A percentile compares a stretch with the other conserved stretches of the same genome.
phyloP scores from a whole-genome alignment of 106 monocot genomes.

The Narthecium ossifragum region DNA sequence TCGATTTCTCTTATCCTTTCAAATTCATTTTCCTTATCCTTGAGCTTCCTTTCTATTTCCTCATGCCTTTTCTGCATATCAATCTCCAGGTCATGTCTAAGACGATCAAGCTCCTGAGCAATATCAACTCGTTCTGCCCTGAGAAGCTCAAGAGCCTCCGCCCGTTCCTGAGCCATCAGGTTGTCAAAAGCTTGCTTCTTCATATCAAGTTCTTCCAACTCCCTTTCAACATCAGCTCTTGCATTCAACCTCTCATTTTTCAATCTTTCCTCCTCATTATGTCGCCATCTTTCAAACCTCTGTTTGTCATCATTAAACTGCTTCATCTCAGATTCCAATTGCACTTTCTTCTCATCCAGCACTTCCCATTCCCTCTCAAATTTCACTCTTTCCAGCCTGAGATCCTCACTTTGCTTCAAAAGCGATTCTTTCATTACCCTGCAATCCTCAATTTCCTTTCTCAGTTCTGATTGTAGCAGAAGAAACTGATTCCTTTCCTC shows the following conservation, averaged over 20 bases:
- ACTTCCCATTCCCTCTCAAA: constrained; percentile 94
- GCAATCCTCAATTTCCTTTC: constrained; percentile 76
- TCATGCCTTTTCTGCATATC: constrained; percentile 40
- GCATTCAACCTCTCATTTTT: constrained; percentile 31
- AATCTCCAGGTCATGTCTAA: constrained; percentile 56
- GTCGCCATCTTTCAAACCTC: constrained; percentile 65
- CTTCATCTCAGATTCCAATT: constrained; percentile 37
- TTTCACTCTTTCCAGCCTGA: constrained; percentile 65
- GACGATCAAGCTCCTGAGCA: constrained; percentile 39
- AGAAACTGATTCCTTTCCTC: constrained; percentile 58
- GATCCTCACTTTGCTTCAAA: constrained; percentile 46
- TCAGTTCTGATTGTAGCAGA: constrained; percentile 49
- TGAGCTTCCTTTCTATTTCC: constrained; percentile 32
- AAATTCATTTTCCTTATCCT: constrained; percentile 51
- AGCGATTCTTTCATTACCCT: constrained; percentile 49
- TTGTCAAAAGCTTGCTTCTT: constrained; percentile 71
- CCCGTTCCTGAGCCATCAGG: constrained; percentile 45
- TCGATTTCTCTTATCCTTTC: constrained; percentile 40
- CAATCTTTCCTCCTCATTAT: constrained; percentile 51
- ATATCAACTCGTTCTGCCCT: constrained; percentile 45
- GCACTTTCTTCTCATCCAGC: constrained; percentile 70
- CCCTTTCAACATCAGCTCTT: constrained; percentile 32
- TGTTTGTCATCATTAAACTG: constrained; percentile 44
- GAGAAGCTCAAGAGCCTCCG: constrained; percentile 36
- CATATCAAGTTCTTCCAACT: constrained; percentile 57